Base-by-base conservation (phyloP, 768 basidiomycete species). In the Leccinellum luteum region DNA sequence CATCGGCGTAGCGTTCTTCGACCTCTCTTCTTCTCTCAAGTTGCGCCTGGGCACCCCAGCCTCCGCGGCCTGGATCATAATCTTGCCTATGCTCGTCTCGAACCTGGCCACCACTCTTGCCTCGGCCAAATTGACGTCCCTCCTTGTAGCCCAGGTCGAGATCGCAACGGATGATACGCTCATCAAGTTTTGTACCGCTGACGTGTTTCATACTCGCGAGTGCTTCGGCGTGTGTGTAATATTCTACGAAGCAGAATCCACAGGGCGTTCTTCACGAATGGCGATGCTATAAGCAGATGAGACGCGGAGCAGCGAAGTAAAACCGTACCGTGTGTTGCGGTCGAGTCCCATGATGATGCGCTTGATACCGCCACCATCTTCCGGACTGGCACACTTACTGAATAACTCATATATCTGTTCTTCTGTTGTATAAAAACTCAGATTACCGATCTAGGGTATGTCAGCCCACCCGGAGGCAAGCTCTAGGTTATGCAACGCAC, bases 111-210 rank as follows among this genome's bases (percentile, higher is more conserved):
- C 97, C 97, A 62, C 92, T 95, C 74, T 95, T 98, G 27, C 97
- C 97, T 59, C 97, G 80, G 30, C 97, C 97, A 61, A 98, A 99
- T 74, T 99, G 97, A 60, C 97, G 79, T 14, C 96, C 96, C 69
- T 99, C 97, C 68, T 86, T 86, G 75, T 98, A 99, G 6, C 97
- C 97, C 27, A 94, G 80, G 77, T 99, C 97, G 68, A 99, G 78
- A 77, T 99, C 97, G 68, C 95, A 98, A 48, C 97, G 90, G 61
- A 99, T 96, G 65, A 99, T 92, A 32, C 97, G 90, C 75, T 99
- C 97, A 74, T 99, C 97, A 21, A 99, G 85, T 77, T 98, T 98
- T 34, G 95, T 94, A n/a, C 96, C 97, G 51, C 91, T 94, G 65
- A 98, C 85, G 72, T 97, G 95, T 49, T 89, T 86, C 84, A 98